phyloP scores from a whole-genome alignment of 2,329 filamentous ascomycete species.

The Ophiosphaerella korrae region DNA sequence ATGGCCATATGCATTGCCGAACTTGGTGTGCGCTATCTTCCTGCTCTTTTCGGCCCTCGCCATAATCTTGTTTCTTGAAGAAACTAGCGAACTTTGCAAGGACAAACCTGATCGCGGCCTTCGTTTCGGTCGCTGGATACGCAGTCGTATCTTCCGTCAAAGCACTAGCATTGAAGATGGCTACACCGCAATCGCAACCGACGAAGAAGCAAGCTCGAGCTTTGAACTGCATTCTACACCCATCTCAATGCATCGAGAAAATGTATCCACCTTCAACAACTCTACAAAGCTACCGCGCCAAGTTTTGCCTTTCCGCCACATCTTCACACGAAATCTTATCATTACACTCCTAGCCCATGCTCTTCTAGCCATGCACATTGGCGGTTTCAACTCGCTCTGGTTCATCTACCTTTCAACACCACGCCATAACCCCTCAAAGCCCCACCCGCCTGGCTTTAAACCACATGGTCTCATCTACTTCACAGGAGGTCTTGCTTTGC shows the following conservation, averaged over 20 bases:
- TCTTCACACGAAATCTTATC: slow-evolving; percentile 55
- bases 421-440: slow-evolving; percentile 46
- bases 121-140: slow-evolving; percentile 46
- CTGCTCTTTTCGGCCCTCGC: slow-evolving; percentile 60
- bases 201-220: slow-evolving; percentile 31
- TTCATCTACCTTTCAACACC: slow-evolving; percentile 57
- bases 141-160: slow-evolving; percentile 39
- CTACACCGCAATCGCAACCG: slow-evolving; percentile 39
- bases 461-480: slow-evolving; percentile 52
- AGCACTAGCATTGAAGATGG: slow-evolving; percentile 21
- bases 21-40: slow-evolving; percentile 67
- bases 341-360: slow-evolving; percentile 52
- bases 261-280: slow-evolving; percentile 14
- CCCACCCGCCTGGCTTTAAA: slow-evolving; percentile 36
- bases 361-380: slow-evolving; percentile 54
- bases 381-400: slow-evolving; percentile 57
- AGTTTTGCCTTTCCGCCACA: slow-evolving; percentile 52
- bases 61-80: slow-evolving; percentile 69
- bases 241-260: slow-evolving; percentile 18
- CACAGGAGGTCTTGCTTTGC: slow-evolving; percentile 55
- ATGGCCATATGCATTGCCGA: slow-evolving; percentile 73
- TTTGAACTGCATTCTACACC: slow-evolving; percentile 40
- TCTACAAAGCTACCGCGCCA: slow-evolving; percentile 16
- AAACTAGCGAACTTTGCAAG: slow-evolving; percentile 54
- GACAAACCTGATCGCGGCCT: slow-evolving; percentile 50